Evolutionary conservation across 371 early-diverging fungal species (phyloP), one percentile per base, ranked within the genome.

Genomic region (Mucor indicus): DNA sequence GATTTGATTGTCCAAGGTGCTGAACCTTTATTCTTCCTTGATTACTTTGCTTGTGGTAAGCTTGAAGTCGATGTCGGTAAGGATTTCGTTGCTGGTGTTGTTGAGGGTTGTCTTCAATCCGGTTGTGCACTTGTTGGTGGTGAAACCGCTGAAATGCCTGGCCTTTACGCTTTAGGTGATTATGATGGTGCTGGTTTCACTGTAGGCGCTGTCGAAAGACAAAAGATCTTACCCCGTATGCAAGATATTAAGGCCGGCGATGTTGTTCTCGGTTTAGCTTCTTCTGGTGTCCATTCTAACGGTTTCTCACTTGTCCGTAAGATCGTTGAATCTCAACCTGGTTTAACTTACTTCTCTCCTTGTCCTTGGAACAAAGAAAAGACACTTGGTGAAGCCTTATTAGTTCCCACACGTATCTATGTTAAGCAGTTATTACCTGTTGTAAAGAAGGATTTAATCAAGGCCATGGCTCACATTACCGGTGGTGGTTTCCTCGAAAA

Each of bases 121-220:
- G 91, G 90, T n/a, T 93, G 94, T 58, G 98, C 97, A 22, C 82
- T 98, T 50, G 85, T 98, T 44, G 98, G 98, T 55, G 98, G 97
- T 30, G 98, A 98, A 68, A 98, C 98, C n/a, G 95, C 98, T 7
- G 98, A 98, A 62, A 98, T 98, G 98, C 98, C 98, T 3, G 94
- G 96, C 37, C 76, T 97, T 43, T 98, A 97, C 62, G 70, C 79
- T 16, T 57, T 64, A 51, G 92, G 90, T 24, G 95, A 95, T 56
- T 93, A 90, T 57, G 98, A 98, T 60, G 83, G 94, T 37, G 98
- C 97, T 32, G 98, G 98, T 32, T 98, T 98, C 67, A 90, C 94
- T 5, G 96, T 96, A 8, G 98, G 97, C 52, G 96, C 95, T n/a
- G 97, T 98, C 23, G 90, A 92, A 51, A 88, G 95, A 31, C 64